Conservation (phyloP, 73 alveolate genomes). For the Durusdinium trenchii region DNA sequence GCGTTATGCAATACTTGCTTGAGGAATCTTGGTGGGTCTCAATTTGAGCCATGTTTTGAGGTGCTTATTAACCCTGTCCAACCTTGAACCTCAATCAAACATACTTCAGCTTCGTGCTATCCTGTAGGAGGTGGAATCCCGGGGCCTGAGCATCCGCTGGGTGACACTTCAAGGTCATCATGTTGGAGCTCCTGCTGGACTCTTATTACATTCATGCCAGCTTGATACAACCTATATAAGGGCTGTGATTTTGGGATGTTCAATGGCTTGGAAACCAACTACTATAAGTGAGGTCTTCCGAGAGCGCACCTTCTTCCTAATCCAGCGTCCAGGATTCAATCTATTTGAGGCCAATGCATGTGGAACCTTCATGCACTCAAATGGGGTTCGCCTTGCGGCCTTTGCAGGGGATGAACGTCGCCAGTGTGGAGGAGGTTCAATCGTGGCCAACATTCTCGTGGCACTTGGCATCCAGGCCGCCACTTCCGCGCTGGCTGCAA, state of each 20-base stretch:
- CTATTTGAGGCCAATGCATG: neutral
- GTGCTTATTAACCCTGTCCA: neutral
- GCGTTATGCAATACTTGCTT: neutral
- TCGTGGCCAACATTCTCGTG: neutral
- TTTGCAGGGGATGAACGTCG: neutral
- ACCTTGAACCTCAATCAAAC: neutral
- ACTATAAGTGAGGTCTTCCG: too few species aligned
- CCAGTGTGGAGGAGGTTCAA: neutral
- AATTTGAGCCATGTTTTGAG: neutral
- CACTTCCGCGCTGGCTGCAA: neutral
- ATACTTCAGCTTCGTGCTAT: neutral
- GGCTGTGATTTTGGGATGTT: neutral
- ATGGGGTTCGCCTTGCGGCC: neutral
- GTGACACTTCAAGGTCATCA: neutral
- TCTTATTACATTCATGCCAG: neutral
- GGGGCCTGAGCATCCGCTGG: neutral
- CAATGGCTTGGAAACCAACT: neutral
- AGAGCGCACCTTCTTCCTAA: slow-evolving; percentile 2
- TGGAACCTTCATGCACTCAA: neutral
- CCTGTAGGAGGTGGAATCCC: neutral
- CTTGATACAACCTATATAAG: neutral
- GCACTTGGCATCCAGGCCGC: neutral
- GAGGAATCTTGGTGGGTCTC: neutral
- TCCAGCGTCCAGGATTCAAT: neutral
- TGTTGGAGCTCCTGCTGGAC: slow-evolving; percentile 11